Percentiles rank a stretch among this genome's conserved stretches.
Evolutionary conservation across 73 alveolate species (phyloP).

Genomic region (Stentor roeselii): DNA sequence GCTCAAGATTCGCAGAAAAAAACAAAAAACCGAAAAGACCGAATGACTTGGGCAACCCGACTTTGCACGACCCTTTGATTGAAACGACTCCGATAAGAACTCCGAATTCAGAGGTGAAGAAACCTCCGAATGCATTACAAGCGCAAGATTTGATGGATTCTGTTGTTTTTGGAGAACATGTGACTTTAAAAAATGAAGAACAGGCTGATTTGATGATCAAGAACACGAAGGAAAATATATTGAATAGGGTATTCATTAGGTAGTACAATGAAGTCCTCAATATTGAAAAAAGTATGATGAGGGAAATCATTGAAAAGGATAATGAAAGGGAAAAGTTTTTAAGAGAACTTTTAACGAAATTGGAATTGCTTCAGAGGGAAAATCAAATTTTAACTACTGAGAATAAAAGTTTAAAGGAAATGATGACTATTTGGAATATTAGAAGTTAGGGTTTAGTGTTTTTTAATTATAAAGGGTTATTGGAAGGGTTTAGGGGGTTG

Average conservation of each 20-base stretch:
- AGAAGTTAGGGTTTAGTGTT: too few species aligned
- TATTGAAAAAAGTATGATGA: neutral
- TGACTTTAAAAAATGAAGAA: neutral
- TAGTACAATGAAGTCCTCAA: neutral
- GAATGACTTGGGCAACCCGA: neutral
- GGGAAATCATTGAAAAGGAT: neutral
- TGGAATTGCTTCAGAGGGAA: constrained; percentile 6
- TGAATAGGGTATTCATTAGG: neutral
- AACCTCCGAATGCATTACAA: neutral
- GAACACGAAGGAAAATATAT: neutral
- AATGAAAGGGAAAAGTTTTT: constrained; percentile 9
- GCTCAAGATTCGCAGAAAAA: constrained; percentile 11
- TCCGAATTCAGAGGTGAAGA: neutral
- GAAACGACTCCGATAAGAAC: neutral
- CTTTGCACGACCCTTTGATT: neutral
- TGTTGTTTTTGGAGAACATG: neutral
- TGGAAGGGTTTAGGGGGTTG: too few species aligned
- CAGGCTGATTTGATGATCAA: neutral
- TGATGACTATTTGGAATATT: constrained; percentile 13
- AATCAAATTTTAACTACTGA: neutral
- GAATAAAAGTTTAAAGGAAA: constrained; percentile 21
- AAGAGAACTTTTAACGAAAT: neutral
- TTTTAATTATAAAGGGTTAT: too few species aligned
- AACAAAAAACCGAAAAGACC: neutral
- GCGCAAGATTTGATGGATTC: neutral